phyloP scores from a whole-genome alignment of 208 protist genomes.

The Naegleria lovaniensis region DNA sequence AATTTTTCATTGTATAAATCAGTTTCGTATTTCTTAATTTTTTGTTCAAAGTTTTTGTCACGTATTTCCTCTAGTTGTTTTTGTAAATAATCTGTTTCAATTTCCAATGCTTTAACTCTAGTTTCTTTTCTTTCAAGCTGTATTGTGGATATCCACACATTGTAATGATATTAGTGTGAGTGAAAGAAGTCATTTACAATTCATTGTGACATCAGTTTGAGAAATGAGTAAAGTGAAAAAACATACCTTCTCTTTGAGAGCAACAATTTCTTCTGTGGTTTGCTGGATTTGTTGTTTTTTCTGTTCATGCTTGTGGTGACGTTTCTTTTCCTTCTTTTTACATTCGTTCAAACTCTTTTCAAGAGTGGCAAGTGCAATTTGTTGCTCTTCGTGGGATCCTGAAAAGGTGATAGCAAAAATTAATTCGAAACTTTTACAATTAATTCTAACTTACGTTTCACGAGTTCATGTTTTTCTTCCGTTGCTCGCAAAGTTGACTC shows the following conservation, averaged over 20 bases:
- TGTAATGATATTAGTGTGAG: no score
- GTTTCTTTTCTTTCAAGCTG: neutral
- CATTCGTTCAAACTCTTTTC: neutral
- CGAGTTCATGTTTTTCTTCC: neutral
- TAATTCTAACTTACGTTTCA: neutral
- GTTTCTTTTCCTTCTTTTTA: neutral
- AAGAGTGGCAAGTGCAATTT: neutral
- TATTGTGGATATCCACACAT: no score
- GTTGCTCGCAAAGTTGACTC: neutral
- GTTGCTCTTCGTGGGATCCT: neutral
- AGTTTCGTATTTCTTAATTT: neutral
- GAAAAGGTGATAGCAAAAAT: neutral
- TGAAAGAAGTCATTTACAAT: no score
- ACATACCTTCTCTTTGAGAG: neutral
- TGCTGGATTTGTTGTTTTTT: neutral
- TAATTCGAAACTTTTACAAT: neutral
- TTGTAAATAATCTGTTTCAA: neutral
- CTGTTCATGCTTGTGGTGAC: neutral
- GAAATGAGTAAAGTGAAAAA: neutral
- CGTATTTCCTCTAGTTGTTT: neutral
- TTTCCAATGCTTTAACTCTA: neutral
- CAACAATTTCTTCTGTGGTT: neutral
- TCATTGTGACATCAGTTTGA: no score
- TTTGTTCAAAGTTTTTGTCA: neutral
- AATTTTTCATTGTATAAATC: neutral